Evolutionary conservation across 495 filamentous ascomycete species (phyloP).

Genomic region (Neurospora tetraspora): DNA sequence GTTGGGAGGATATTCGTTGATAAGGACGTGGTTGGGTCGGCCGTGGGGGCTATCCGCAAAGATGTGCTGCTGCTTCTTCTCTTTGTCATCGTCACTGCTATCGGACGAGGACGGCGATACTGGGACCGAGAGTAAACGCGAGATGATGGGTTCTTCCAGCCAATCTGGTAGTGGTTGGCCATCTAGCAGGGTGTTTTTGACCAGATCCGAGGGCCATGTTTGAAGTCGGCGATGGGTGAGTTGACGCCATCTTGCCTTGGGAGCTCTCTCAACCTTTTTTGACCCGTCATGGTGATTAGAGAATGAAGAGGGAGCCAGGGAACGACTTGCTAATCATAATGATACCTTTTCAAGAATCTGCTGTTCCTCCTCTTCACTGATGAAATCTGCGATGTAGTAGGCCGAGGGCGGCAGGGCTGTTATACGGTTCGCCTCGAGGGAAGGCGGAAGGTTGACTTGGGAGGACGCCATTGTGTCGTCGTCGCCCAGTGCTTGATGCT

Average conservation of each 20-base stretch:
- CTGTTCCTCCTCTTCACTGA: slow-evolving; percentile 64
- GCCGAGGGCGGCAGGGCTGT: slow-evolving; percentile 50
- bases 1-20: slow-evolving; percentile 83
- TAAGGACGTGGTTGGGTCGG: slow-evolving; percentile 78
- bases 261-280: slow-evolving; percentile 43
- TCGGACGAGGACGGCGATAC: slow-evolving; percentile 8
- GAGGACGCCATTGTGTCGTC: slow-evolving; percentile 2
- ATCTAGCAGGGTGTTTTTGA: slow-evolving; percentile 63
- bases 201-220: slow-evolving; percentile 74
- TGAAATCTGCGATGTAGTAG: slow-evolving; percentile 86
- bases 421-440: slow-evolving; percentile 46
- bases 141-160: slow-evolving; percentile 61
- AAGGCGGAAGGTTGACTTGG: slow-evolving; percentile 23
- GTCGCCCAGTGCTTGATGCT: not conserved
- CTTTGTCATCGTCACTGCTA: slow-evolving; percentile 8
- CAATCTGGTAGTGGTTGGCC: slow-evolving; percentile 61
- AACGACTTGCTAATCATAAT: not conserved
- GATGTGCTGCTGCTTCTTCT: slow-evolving; percentile 27
- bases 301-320: not conserved
- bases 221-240: slow-evolving; percentile 82
- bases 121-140: slow-evolving; percentile 50
- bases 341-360: slow-evolving; percentile 57
- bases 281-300: slow-evolving; percentile 7
- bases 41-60: slow-evolving; percentile 65
- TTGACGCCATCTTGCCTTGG: slow-evolving; percentile 73